Conservation (phyloP, 2,329 filamentous ascomycete species). For the Aspergillus oerlinghausenensis region DNA sequence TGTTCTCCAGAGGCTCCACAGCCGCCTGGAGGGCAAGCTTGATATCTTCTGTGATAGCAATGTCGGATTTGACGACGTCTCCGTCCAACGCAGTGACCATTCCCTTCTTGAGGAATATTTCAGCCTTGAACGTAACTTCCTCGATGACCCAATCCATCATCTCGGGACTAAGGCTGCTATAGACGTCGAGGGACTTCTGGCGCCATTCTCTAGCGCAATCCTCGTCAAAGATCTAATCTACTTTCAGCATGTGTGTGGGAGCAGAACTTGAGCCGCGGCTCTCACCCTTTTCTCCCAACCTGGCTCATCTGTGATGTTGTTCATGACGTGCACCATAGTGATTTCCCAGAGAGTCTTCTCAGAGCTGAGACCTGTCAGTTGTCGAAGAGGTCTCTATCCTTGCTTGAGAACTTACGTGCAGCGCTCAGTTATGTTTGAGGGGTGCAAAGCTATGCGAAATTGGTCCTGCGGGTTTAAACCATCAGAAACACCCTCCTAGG, state of each 20-base stretch:
- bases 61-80: slow-evolving; percentile 52
- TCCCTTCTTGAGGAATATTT: slow-evolving; percentile 33
- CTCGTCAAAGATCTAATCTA: neutral
- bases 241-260: neutral
- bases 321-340: neutral
- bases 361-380: neutral
- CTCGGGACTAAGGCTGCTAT: slow-evolving; percentile 22
- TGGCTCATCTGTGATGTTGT: neutral
- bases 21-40: slow-evolving; percentile 42
- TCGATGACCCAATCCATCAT: slow-evolving; percentile 39
- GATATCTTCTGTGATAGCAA: slow-evolving; percentile 38
- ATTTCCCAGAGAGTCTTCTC: neutral
- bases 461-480: neutral
- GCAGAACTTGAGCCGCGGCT: neutral
- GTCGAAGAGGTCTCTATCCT: neutral
- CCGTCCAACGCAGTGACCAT: slow-evolving; percentile 44
- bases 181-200: neutral
- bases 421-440: neutral
- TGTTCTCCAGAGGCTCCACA: slow-evolving; percentile 48
- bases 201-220: neutral
- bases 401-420: neutral
- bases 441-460: neutral
- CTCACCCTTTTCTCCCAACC: neutral
- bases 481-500: neutral
- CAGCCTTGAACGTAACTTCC: slow-evolving; percentile 49